These are phyloP conservation scores for Tylopilus cervinicoccineus DNA, from an alignment of 768 basidiomycete species.

Conservation along the genomic window DNA sequence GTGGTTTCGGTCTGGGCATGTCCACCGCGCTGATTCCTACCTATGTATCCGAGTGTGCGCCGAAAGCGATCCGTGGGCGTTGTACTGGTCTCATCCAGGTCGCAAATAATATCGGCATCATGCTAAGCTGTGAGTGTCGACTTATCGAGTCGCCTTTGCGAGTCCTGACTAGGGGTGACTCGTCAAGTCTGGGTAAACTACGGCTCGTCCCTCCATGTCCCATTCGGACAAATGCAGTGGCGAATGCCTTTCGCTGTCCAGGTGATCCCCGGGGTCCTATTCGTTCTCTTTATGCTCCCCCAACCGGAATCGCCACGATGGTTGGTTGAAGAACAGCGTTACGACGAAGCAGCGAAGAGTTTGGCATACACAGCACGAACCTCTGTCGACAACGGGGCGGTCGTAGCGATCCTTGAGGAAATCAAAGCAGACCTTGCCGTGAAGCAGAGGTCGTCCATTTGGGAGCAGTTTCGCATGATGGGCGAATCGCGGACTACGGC, in stretches of 20 bases:
- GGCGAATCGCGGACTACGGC: conserved; percentile 41
- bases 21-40: conserved; percentile 46
- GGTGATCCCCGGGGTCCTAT: conserved; percentile 48
- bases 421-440: conserved; percentile 47
- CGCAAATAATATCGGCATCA: conserved; percentile 29
- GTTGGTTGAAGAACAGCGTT: conserved; percentile 45
- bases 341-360: conserved; percentile 38
- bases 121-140: conserved; percentile 32
- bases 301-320: conserved; percentile 58
- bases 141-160: neutral
- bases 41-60: conserved; percentile 50
- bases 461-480: conserved; percentile 39
- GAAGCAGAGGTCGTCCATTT: conserved; percentile 33
- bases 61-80: conserved; percentile 45
- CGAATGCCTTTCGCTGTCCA: conserved; percentile 50
- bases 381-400: conserved; percentile 31
- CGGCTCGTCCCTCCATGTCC: conserved; percentile 34
- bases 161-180: conserved; percentile 2
- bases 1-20: conserved; percentile 60
- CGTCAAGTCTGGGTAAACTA: conserved; percentile 47
- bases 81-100: conserved; percentile 44
- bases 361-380: conserved; percentile 36
- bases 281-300: conserved; percentile 42
- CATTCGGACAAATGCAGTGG: conserved; percentile 45
- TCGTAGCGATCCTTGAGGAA: conserved; percentile 39